Conservation (phyloP, 805 yeast species). For the Soucietia sequanensis region DNA sequence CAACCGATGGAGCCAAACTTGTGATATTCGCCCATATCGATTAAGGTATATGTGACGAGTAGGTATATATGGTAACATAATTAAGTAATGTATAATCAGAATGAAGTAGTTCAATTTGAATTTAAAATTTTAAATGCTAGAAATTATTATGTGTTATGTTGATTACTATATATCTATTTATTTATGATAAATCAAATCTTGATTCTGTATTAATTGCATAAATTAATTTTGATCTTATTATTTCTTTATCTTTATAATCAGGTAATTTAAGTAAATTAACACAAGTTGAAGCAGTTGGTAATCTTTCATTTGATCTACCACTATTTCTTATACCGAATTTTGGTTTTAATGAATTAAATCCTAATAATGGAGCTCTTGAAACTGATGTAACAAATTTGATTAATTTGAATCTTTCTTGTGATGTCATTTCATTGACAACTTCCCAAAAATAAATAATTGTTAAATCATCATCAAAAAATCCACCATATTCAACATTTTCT, state of each 20-base stretch:
- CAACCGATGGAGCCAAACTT: slow-evolving; percentile 64
- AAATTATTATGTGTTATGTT: too few species aligned
- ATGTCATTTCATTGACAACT: slow-evolving; percentile 64
- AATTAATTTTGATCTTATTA: slow-evolving; percentile 61
- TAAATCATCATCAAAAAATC: slow-evolving; percentile 51
- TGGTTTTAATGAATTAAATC: slow-evolving; percentile 74
- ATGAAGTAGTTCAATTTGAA: too few species aligned
- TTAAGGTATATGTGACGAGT: slow-evolving; percentile 40
- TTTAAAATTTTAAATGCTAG: too few species aligned
- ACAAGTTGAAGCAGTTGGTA: slow-evolving; percentile 95
- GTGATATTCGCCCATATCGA: slow-evolving; percentile 55
- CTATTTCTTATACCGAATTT: slow-evolving; percentile 75
- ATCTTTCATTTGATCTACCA: slow-evolving; percentile 52
- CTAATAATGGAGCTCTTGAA: slow-evolving; percentile 86
- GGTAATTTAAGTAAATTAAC: slow-evolving; percentile 86
- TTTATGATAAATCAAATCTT: slow-evolving; percentile 72
- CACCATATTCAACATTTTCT: slow-evolving; percentile 62
- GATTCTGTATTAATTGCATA: slow-evolving; percentile 82
- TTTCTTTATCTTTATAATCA: slow-evolving; percentile 62
- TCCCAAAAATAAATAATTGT: slow-evolving; percentile 74
- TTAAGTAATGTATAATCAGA: too few species aligned
- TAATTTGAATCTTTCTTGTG: slow-evolving; percentile 61
- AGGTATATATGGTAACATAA: too few species aligned
- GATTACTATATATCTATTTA: too few species aligned
- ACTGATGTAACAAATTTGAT: slow-evolving; percentile 91